Evolutionary conservation across 495 filamentous ascomycete genomes (phyloP), one percentile per base, ranked within the genome.

Genomic region (Letharia columbiana): DNA sequence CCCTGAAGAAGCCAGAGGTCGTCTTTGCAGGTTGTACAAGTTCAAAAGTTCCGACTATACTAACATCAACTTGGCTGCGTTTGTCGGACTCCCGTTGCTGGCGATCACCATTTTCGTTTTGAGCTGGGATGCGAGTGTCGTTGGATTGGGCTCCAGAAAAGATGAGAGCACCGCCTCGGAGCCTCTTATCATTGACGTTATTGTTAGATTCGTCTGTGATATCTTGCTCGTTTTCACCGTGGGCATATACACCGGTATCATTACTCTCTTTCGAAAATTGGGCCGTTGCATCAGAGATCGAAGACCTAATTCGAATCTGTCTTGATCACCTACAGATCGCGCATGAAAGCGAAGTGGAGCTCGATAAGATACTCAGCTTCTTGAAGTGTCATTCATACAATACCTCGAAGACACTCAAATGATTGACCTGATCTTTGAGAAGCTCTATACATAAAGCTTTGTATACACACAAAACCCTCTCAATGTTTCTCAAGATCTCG

Each of bases 1-100:
- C 20, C 67, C 67, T 20, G 66, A 67, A 35, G 65, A 67, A 49
- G 67, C 67, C 20, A 57, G 33, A 28, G 67, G 65, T 7, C n/a
- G 40, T 18, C 52, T 67, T 37, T 69, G 67, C 42, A 60, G 49
- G 3, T n/a, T 63, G 28, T 67, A 68, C 23, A 69, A 67, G 31
- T 58, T 67, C 66, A 69, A 63, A 33, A 58, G 15, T 18, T 47
- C 47, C 18, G 67, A 62, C 15, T 63, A 47, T 23, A 63, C 28
- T 20, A 69, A 69, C 28, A 37, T 68, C 60, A 67, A 69, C 31
- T 33, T 69, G 20, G 41, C 44, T 18, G 65, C 45, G 12, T 69
- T 69, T 15, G 9, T 67, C 7, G 47, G 57, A 49, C 47, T 69
- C 20, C 31, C 42, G 4, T 20, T 62, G 17, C 60, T 67, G 39